Evolutionary conservation across 805 yeast species (phyloP).

Genomic region (Tetrapisispora fleetii): DNA sequence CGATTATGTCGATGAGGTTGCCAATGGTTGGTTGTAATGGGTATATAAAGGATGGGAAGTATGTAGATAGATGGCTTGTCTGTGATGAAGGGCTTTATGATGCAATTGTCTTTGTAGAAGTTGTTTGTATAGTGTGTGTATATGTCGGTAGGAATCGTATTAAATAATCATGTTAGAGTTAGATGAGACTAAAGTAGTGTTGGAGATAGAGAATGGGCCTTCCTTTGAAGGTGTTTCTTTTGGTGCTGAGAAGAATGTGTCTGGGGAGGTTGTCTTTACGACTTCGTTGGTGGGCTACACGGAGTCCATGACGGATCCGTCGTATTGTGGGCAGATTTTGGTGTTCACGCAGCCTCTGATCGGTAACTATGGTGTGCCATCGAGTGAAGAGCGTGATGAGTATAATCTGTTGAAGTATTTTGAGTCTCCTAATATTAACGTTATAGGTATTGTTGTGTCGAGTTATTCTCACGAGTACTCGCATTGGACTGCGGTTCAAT

Average conservation of each 20-base stretch:
- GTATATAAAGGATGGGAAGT: no score
- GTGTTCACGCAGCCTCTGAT: conserved; percentile 95
- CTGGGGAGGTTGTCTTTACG: conserved; percentile 97
- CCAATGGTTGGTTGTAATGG: no score
- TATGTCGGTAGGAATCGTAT: not conserved
- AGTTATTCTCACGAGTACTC: conserved; percentile 92
- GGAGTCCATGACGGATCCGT: conserved; percentile 98
- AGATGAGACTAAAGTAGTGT: conserved; percentile 55
- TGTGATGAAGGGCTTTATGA: no score
- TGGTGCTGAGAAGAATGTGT: conserved; percentile 85
- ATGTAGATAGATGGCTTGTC: no score
- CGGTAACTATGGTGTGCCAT: conserved; percentile 98
- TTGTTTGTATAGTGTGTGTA: not conserved
- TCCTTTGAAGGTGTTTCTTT: conserved; percentile 88
- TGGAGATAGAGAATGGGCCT: conserved; percentile 88
- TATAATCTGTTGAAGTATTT: conserved; percentile 79
- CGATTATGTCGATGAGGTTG: no score
- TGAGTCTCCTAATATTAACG: conserved; percentile 85
- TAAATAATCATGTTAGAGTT: conserved; percentile 1
- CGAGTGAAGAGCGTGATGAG: conserved; percentile 69
- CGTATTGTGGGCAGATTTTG: conserved; percentile 92
- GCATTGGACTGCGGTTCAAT: conserved; percentile 99
- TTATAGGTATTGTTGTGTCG: conserved; percentile 92
- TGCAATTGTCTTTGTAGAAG: not conserved
- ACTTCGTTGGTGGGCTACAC: conserved; percentile 98